Evolutionary conservation across 192 early-diverging fungal species (phyloP), one percentile per base, ranked within the genome.

Genomic region (Linnemannia zychae): DNA sequence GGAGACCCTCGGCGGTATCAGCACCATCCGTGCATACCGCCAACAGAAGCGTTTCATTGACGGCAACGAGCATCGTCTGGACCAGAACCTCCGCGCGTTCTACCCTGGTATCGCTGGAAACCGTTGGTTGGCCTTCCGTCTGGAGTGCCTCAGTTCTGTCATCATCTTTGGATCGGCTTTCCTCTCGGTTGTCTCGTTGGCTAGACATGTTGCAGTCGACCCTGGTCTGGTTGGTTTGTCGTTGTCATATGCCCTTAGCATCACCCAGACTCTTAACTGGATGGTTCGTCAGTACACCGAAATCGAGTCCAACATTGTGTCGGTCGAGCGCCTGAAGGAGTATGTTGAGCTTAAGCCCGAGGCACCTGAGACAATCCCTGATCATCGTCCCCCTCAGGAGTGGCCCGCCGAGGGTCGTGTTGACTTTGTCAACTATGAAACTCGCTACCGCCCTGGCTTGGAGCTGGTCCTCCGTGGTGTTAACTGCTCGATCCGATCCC

Each of bases 231-330:
- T 95, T 36, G 95, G 93, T 22, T 67, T 94, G 68, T 88, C 92
- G 37, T 84, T 95, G 7, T 91, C 92, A 0, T 97, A 96, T 83
- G 93, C 96, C 11, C 85, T 95, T 5, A 90, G 89, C 12, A 91
- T 96, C 52, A 97, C 97, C 13, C 95, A 97, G 79, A 93, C 95
- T 44, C 79, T 98, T 46, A 96, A 96, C 82, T 97, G 95, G 97
- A 92, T 95, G 87, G 93, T 98, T 15, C 92, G 97, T 20, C 93
- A 94, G 72, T 95, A 93, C 69, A 96, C 95, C 60, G 96, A 98
- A 80, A 95, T 98, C 65, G 97, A 97, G 80, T 92, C 97, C 88
- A 92, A 88, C 77, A 91, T 97, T 88, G 96, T 95, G 70, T 89
- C 93, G 0, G 95, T 97, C 31, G 97, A 99, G 89, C 91, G 95